Conservation (phyloP, 2,329 filamentous ascomycete species). For the Colletotrichum sidae region DNA sequence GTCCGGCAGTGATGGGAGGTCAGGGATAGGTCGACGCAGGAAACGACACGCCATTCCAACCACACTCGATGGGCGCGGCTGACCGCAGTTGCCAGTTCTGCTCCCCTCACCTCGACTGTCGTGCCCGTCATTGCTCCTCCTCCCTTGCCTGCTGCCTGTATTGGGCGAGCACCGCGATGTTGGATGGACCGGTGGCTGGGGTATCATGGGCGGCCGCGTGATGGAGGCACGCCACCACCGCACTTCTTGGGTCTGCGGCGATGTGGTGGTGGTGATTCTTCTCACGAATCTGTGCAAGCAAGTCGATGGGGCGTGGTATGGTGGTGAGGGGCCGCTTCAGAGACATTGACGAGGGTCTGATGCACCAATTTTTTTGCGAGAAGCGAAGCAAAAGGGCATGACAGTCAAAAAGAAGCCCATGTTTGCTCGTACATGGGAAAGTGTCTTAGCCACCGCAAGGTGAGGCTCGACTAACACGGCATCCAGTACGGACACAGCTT, state of each 20-base stretch:
- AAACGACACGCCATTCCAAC: slow-evolving; percentile 18
- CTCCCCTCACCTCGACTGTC: neutral
- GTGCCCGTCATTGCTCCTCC: neutral
- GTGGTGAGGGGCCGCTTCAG: slow-evolving; percentile 3
- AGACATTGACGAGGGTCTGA: slow-evolving; percentile 10
- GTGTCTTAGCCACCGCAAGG: slow-evolving; percentile 21
- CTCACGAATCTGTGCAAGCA: neutral
- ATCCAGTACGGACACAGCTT: slow-evolving; percentile 8
- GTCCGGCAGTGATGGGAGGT: slow-evolving; percentile 12
- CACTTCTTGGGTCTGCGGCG: neutral
- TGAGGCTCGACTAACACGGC: slow-evolving; percentile 32
- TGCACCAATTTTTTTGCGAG: neutral
- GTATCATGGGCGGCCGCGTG: slow-evolving; percentile 31
- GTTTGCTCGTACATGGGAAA: slow-evolving; percentile 32
- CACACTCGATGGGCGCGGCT: slow-evolving; percentile 27
- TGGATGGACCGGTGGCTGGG: slow-evolving; percentile 14
- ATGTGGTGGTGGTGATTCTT: slow-evolving; percentile 1
- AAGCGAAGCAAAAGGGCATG: neutral
- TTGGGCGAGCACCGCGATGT: neutral
- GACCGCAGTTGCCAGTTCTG: slow-evolving; percentile 7
- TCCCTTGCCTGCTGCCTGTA: neutral
- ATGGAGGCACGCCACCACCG: slow-evolving; percentile 33
- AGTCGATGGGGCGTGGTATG: slow-evolving; percentile 1
- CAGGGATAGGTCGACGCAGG: slow-evolving; percentile 13
- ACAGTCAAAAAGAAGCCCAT: slow-evolving; percentile 2